Conservation (phyloP, 345 rosid genomes). For the Eucalyptus marginata region DNA sequence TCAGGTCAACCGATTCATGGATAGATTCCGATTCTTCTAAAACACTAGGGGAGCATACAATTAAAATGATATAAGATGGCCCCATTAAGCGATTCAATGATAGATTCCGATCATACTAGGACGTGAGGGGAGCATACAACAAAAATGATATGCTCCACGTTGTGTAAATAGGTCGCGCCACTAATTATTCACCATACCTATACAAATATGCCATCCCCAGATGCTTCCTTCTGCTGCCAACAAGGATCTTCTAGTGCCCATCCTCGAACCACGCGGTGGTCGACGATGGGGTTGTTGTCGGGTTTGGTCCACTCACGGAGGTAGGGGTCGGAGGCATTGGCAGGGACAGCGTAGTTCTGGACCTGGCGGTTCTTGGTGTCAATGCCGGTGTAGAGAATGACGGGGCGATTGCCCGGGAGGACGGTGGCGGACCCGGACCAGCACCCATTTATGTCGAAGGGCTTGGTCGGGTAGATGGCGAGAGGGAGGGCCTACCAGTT, state of each 20-base stretch:
- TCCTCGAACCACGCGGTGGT: slow-evolving; percentile 69
- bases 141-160: neutral
- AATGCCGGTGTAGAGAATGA: slow-evolving; percentile 69
- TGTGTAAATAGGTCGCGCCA: neutral
- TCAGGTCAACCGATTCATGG: neutral
- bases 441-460: slow-evolving; percentile 59
- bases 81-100: neutral
- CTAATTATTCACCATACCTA: neutral
- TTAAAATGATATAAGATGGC: neutral
- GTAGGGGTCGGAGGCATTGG: slow-evolving; percentile 59
- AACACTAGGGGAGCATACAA: neutral
- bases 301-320: slow-evolving; percentile 80
- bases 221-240: slow-evolving; percentile 38
- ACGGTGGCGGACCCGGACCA: slow-evolving; percentile 96
- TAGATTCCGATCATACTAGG: neutral
- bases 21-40: too few relatives aligned
- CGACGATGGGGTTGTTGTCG: slow-evolving; percentile 53
- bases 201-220: slow-evolving; percentile 61
- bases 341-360: slow-evolving; percentile 70
- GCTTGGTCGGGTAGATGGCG: slow-evolving; percentile 55
- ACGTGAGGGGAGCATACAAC: neutral
- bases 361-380: slow-evolving; percentile 31
- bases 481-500: slow-evolving; percentile 69
- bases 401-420: slow-evolving; percentile 41
- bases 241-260: slow-evolving; percentile 49